These are phyloP conservation scores for Colletotrichum tropicale DNA, from an alignment of 2,329 filamentous ascomycete genomes.

Conservation along the genomic window DNA sequence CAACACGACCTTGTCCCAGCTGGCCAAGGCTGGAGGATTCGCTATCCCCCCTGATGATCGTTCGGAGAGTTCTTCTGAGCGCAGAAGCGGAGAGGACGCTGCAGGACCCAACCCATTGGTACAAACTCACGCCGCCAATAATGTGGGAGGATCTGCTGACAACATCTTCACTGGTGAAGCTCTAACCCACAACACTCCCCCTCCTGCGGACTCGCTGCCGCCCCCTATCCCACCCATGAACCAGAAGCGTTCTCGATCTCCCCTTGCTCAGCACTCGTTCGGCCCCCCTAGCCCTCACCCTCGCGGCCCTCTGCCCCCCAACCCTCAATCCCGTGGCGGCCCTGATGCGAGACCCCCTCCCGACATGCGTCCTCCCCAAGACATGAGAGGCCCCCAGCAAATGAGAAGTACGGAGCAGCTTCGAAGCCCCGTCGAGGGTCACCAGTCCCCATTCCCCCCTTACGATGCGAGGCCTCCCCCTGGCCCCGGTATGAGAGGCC, in stretches of 20 bases:
- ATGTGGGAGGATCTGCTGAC: constrained; percentile 60
- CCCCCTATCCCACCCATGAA: constrained; percentile 44
- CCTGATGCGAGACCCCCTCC: background rate
- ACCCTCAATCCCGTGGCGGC: constrained; percentile 24
- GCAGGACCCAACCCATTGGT: constrained; percentile 39
- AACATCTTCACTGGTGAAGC: constrained; percentile 57
- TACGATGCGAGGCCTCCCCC: background rate
- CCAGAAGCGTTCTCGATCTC: constrained; percentile 49
- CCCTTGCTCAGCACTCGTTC: constrained; percentile 41
- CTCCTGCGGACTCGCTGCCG: constrained; percentile 41
- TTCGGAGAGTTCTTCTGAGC: constrained; percentile 32
- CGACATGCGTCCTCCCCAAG: constrained; percentile 5
- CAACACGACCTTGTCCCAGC: constrained; percentile 77
- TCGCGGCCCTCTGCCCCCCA: constrained; percentile 32
- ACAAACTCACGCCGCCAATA: constrained; percentile 55
- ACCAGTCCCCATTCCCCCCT: background rate
- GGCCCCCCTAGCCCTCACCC: constrained; percentile 35
- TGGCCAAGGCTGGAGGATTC: constrained; percentile 71
- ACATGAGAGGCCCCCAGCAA: background rate
- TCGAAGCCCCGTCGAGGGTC: background rate
- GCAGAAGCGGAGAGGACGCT: constrained; percentile 36
- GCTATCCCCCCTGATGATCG: constrained; percentile 41
- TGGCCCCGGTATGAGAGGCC: background rate
- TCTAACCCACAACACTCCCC: constrained; percentile 43
- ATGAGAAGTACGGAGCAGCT: background rate